A percentile compares a stretch with the other conserved stretches of the same genome.
These are phyloP conservation scores for Cryphonectria carpinicola DNA, from an alignment of 2,329 filamentous ascomycete species.

Conservation along the genomic window DNA sequence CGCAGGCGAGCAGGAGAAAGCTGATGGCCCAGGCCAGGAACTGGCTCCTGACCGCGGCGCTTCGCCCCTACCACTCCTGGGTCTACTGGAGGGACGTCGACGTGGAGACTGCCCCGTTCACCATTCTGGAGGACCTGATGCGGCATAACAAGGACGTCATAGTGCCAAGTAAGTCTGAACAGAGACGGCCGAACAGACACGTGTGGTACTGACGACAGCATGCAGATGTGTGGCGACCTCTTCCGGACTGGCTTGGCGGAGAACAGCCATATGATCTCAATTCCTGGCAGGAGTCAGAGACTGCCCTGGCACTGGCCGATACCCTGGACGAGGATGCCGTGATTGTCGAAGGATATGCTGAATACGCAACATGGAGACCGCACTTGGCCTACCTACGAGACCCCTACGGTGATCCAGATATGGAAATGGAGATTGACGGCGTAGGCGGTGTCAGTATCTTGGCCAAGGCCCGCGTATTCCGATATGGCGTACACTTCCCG, in stretches of 20 bases:
- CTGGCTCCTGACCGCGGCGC: constrained; percentile 90
- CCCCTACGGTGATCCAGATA: constrained; percentile 95
- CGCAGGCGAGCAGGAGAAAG: constrained; percentile 90
- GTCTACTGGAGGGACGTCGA: constrained; percentile 99
- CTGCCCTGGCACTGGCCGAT: constrained; percentile 88
- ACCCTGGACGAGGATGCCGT: constrained; percentile 97
- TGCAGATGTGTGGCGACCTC: constrained; percentile 95
- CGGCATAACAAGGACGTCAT: constrained; percentile 98
- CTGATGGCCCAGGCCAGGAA: constrained; percentile 98
- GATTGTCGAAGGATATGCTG: constrained; percentile 97
- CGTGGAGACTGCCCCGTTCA: constrained; percentile 95
- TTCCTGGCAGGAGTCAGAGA: constrained; percentile 99
- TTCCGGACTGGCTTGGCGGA: constrained; percentile 97
- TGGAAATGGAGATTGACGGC: constrained; percentile 99
- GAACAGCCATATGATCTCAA: constrained; percentile 98
- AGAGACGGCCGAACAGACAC: neutral
- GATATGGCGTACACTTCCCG: constrained; percentile 93
- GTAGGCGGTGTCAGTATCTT: constrained; percentile 97
- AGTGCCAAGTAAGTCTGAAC: constrained; percentile 81
- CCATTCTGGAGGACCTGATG: constrained; percentile 97
- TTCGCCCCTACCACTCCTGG: constrained; percentile 96
- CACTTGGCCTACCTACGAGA: constrained; percentile 96
- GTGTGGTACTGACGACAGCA: constrained; percentile 21
- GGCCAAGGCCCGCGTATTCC: constrained; percentile 94
- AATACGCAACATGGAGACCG: constrained; percentile 97